phyloP scores from a whole-genome alignment of 805 yeast species.

The Wickerhamomyces tratensis region DNA sequence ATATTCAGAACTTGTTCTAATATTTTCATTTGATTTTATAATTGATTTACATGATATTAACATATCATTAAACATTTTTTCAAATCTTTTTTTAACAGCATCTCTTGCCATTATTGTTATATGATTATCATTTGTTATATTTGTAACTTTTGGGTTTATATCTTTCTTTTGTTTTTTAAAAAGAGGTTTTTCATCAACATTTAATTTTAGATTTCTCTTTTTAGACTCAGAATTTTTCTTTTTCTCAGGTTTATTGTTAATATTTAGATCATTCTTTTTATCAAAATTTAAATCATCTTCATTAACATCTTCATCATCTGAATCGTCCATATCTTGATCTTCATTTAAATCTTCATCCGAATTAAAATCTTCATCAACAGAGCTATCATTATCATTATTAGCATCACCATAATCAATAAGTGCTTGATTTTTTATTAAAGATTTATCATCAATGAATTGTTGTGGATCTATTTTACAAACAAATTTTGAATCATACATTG shows the following conservation, averaged over 20 bases:
- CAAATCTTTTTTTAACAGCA: slow-evolving; percentile 37
- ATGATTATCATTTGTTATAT: slow-evolving; percentile 1
- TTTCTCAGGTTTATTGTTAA: background rate
- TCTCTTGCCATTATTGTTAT: slow-evolving; percentile 17
- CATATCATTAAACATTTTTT: slow-evolving; percentile 37
- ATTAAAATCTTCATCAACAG: slow-evolving; percentile 1
- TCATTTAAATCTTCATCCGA: slow-evolving; percentile 3
- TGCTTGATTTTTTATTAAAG: background rate
- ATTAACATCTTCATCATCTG: slow-evolving; percentile 8
- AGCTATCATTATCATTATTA: too few relatives aligned
- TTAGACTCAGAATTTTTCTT: background rate
- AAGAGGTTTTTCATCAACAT: slow-evolving; percentile 4
- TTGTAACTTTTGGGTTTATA: background rate
- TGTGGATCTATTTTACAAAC: slow-evolving; percentile 21
- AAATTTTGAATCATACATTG: slow-evolving; percentile 17
- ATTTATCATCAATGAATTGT: slow-evolving; percentile 12
- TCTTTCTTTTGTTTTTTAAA: slow-evolving; percentile 1
- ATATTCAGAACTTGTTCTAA: slow-evolving; percentile 33
- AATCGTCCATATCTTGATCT: slow-evolving; percentile 1
- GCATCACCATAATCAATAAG: background rate
- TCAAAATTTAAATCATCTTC: slow-evolving; percentile 7
- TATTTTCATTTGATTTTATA: background rate
- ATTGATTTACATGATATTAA: slow-evolving; percentile 13
- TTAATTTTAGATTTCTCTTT: background rate
- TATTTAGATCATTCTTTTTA: background rate